Percentiles rank a stretch among this genome's conserved stretches.
Evolutionary conservation across 345 rosid genomes (phyloP).

Genomic region (Litchi chinensis): DNA sequence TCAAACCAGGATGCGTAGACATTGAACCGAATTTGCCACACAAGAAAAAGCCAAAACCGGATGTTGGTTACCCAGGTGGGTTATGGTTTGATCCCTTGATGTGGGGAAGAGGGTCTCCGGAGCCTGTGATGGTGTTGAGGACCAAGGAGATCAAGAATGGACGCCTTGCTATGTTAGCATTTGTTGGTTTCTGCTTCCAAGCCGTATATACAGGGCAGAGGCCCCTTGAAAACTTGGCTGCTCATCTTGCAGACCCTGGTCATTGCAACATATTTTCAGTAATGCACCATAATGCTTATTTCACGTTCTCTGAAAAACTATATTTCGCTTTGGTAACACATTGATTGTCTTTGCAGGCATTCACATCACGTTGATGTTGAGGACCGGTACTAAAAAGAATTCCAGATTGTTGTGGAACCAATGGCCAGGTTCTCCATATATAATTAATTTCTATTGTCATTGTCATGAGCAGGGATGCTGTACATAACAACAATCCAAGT

Average conservation of each 20-base stretch:
- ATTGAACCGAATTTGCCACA: constrained; percentile 66
- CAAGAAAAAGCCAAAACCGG: constrained; percentile 70
- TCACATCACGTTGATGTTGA: constrained; percentile 42
- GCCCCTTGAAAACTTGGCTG: constrained; percentile 75
- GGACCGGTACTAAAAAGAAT: not conserved
- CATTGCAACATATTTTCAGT: constrained; percentile 92
- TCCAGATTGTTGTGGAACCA: too few species aligned
- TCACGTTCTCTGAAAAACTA: not conserved
- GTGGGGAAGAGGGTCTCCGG: constrained; percentile 98
- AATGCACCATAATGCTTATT: constrained; percentile 16
- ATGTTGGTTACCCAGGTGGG: constrained; percentile 92
- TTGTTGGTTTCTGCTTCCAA: constrained; percentile 86
- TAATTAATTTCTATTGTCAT: too few species aligned
- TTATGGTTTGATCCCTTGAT: constrained; percentile 84
- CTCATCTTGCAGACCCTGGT: constrained; percentile 97
- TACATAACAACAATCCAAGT: too few species aligned
- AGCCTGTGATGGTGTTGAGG: constrained; percentile 91
- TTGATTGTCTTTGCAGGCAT: constrained; percentile 53
- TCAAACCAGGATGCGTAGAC: constrained; percentile 82
- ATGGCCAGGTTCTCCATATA: too few species aligned
- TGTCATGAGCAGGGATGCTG: too few species aligned
- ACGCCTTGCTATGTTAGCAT: constrained; percentile 91
- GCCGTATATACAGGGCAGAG: constrained; percentile 72
- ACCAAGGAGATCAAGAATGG: constrained; percentile 96
- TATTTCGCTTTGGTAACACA: not conserved